phyloP scores from a whole-genome alignment of 2,329 filamentous ascomycete genomes.

The Lachnellula occidentalis region DNA sequence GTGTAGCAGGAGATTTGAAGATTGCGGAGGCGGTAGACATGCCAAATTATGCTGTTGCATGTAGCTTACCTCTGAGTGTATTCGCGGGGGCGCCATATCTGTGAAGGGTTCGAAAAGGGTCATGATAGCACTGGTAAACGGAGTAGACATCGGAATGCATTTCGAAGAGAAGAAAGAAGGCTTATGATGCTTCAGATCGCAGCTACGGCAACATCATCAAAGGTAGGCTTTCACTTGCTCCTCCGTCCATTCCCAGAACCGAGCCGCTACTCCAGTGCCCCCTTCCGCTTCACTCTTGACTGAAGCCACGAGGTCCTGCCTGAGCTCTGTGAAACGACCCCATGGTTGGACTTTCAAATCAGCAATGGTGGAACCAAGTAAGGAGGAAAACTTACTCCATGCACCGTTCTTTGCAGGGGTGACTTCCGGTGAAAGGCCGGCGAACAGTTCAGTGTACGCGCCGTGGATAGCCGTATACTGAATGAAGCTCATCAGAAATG shows the following conservation, averaged over 20 bases:
- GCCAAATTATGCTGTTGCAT: slow-evolving; percentile 47
- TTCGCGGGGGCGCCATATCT: slow-evolving; percentile 32
- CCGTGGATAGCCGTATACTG: slow-evolving; percentile 23
- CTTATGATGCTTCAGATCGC: background rate
- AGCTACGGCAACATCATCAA: background rate
- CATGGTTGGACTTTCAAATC: slow-evolving; percentile 39
- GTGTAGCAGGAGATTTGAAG: slow-evolving; percentile 44
- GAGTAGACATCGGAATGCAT: background rate
- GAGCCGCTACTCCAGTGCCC: slow-evolving; percentile 33
- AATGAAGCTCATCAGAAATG: slow-evolving; percentile 6
- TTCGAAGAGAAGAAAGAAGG: background rate
- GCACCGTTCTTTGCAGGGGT: slow-evolving; percentile 23
- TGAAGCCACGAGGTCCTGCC: slow-evolving; percentile 31
- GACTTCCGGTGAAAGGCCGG: slow-evolving; percentile 25
- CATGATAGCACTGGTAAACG: too few species aligned
- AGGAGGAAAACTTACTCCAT: slow-evolving; percentile 19
- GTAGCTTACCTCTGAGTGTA: slow-evolving; percentile 43
- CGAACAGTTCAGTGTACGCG: slow-evolving; percentile 29
- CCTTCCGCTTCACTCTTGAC: slow-evolving; percentile 33
- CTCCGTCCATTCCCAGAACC: slow-evolving; percentile 43
- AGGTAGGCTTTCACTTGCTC: slow-evolving; percentile 30
- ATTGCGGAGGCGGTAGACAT: slow-evolving; percentile 49
- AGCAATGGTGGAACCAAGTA: background rate
- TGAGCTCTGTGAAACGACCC: slow-evolving; percentile 35
- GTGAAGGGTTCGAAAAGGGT: background rate